These are phyloP conservation scores for Fusarium piperis DNA, from an alignment of 2,329 filamentous ascomycete species.

Conservation along the genomic window DNA sequence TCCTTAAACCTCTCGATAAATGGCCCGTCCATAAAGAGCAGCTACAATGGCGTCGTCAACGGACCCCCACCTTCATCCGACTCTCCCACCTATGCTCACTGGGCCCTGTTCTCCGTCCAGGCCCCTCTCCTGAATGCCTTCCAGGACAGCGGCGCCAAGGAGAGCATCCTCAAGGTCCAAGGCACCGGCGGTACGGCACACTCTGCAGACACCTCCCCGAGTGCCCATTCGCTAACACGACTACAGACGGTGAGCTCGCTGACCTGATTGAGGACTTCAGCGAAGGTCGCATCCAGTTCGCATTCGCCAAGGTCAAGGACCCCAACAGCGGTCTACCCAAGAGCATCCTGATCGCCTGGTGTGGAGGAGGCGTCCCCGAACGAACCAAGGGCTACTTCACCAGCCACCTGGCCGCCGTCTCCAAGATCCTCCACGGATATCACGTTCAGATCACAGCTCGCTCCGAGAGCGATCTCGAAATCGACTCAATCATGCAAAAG, in stretches of 20 bases:
- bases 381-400: conserved; percentile 98
- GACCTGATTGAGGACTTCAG: conserved; percentile 96
- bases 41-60: conserved; percentile 71
- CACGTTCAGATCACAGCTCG: conserved; percentile 97
- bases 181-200: conserved; percentile 77
- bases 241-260: conserved; percentile 84
- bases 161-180: conserved; percentile 95
- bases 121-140: conserved; percentile 93
- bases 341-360: conserved; percentile 94
- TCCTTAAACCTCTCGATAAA: conserved; percentile 83
- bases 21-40: conserved; percentile 85
- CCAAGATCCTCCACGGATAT: conserved; percentile 94
- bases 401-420: conserved; percentile 88
- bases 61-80: conserved; percentile 60
- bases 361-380: conserved; percentile 97
- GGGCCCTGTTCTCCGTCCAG: conserved; percentile 94
- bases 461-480: conserved; percentile 87
- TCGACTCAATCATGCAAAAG: conserved; percentile 90
- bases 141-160: conserved; percentile 84
- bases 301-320: conserved; percentile 95
- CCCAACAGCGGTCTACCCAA: conserved; percentile 91
- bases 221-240: conserved; percentile 28
- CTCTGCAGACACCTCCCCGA: neutral
- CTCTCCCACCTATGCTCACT: conserved; percentile 88
- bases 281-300: conserved; percentile 96